Evolutionary conservation across 768 basidiomycete species (phyloP).

Genomic region (Naganishia friedmannii): DNA sequence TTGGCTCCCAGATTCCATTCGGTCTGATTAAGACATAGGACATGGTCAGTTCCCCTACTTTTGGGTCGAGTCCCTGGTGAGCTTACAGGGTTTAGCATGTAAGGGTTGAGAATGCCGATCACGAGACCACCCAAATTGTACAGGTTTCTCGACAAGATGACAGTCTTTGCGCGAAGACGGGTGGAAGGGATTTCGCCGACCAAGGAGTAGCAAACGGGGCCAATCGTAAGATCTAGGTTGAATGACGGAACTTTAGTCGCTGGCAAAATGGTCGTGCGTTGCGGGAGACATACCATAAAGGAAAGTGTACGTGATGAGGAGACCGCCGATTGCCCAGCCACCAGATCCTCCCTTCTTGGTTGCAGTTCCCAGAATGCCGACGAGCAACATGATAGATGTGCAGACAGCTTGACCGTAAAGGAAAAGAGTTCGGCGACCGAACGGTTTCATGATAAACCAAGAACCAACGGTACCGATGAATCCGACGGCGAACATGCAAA

Average conservation of each 20-base stretch:
- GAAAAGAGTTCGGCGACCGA: constrained; percentile 47
- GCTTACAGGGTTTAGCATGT: constrained; percentile 41
- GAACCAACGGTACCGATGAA: constrained; percentile 41
- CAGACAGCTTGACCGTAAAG: constrained; percentile 29
- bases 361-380: constrained; percentile 36
- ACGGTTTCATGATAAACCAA: constrained; percentile 38
- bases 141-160: constrained; percentile 37
- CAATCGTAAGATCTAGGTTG: constrained; percentile 36
- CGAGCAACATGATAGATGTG: constrained; percentile 38
- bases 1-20: constrained; percentile 35
- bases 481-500: constrained; percentile 34
- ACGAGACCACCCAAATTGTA: constrained; percentile 39
- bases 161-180: constrained; percentile 44
- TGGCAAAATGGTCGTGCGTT: constrained; percentile 29
- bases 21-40: constrained; percentile 20
- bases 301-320: constrained; percentile 39
- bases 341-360: constrained; percentile 20
- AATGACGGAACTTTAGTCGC: not conserved
- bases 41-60: constrained; percentile 27
- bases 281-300: constrained; percentile 24
- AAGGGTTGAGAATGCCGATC: constrained; percentile 37
- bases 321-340: constrained; percentile 32
- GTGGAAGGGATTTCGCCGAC: constrained; percentile 41
- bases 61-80: no score
- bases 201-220: constrained; percentile 42